phyloP scores from a whole-genome alignment of 2,329 filamentous ascomycete species.

The Chrysoporthe cubensis region DNA sequence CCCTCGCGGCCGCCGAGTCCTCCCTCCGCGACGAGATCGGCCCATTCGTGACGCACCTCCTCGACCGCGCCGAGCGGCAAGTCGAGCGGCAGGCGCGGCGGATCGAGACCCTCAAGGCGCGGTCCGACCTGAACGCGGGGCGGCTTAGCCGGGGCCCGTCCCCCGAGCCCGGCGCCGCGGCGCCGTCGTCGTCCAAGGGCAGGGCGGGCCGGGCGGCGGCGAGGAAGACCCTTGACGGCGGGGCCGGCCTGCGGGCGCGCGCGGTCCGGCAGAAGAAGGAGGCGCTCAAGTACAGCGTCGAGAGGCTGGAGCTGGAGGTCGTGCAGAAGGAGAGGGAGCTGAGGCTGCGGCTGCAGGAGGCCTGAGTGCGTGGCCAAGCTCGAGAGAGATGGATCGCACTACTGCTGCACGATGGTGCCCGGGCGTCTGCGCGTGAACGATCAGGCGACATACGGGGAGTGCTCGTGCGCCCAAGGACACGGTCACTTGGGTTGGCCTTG shows the following conservation, averaged over 20 bases:
- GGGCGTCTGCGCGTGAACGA: no score
- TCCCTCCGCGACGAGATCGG: conserved; percentile 86
- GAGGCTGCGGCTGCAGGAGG: conserved; percentile 51
- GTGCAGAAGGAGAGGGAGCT: conserved; percentile 70
- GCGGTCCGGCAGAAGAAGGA: conserved; percentile 82
- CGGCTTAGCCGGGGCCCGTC: conserved; percentile 46
- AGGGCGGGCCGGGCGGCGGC: conserved; percentile 25
- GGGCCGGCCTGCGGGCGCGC: conserved; percentile 55
- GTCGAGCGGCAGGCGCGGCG: conserved; percentile 81
- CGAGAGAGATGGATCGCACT: neutral
- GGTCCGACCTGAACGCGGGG: conserved; percentile 82
- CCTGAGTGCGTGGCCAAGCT: conserved; percentile 23
- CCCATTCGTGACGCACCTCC: conserved; percentile 79
- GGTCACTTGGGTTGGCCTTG: neutral
- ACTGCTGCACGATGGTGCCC: neutral
- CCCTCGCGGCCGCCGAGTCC: conserved; percentile 79
- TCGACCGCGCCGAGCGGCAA: conserved; percentile 81
- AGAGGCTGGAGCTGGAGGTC: conserved; percentile 84
- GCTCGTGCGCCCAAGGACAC: neutral
- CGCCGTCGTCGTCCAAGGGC: conserved; percentile 32
- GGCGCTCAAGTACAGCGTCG: conserved; percentile 82
- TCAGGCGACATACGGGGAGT: neutral
- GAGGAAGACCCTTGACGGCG: conserved; percentile 52
- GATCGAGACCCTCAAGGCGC: conserved; percentile 81
- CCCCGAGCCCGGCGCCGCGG: conserved; percentile 26